Evolutionary conservation across 2,329 filamentous ascomycete species (phyloP), one percentile per base, ranked within the genome.

Genomic region (Colletotrichum brevisporum): DNA sequence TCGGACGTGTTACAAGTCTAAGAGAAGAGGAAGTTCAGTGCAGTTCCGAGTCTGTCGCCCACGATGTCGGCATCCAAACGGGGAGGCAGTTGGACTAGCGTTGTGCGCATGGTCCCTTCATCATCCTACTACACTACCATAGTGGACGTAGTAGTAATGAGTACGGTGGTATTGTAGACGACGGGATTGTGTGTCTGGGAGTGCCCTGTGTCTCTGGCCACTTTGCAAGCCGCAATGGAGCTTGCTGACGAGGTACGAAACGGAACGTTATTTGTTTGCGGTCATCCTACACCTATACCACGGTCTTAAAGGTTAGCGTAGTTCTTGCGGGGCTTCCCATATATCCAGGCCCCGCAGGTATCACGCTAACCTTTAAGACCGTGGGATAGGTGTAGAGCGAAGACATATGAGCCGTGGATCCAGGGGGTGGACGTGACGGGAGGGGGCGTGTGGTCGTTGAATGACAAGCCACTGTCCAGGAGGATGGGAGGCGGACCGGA

Each of bases 201-300:
- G 59, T 52, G 36, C 59, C 59, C 50, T 67, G 45, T 51, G 45
- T 41, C 27, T 36, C 43, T 55, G 31, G 51, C 36, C 55, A 62
- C 50, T 47, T 45, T 48, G 50, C 26, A 27, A 18, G 47, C 36
- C n/a, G 48, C 48, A 21, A 26, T 52, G 27, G 41, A 47, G 48
- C 27, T 27, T 50, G 54, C 26, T 55, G 54, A 66, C 26, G 43
- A 41, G 60, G 66, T 61, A 69, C 66, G 69, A 66, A 70, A 70
- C 69, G 61, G 61, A 69, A 50, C 47, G 67, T 68, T 69, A 60
- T 60, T 71, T 70, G 69, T 70, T 71, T 70, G 69, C 69, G 66
- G 56, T 39, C 55, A 56, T 69, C 67, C 67, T 55, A n/a, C n/a
- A n/a, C n/a, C n/a, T n/a, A n/a, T n/a, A n/a, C n/a, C n/a, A n/a